These are phyloP conservation scores for Yarrowia sp. DNA, from an alignment of 805 yeast species.

Conservation along the genomic window DNA sequence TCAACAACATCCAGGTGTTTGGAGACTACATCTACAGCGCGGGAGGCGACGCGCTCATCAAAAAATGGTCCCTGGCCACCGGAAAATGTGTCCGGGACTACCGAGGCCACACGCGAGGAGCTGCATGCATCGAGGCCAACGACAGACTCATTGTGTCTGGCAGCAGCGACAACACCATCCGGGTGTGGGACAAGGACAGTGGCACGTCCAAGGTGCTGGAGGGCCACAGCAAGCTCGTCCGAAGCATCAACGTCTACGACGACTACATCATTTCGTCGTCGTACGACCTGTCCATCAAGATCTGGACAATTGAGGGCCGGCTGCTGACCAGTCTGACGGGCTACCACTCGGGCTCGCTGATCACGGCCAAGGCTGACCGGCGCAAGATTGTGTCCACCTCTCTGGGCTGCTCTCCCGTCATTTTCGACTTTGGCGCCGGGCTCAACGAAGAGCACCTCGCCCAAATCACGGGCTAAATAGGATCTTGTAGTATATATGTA, in stretches of 20 bases:
- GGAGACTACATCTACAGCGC: conserved; percentile 36
- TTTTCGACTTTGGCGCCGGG: conserved; percentile 37
- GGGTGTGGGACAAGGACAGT: conserved; percentile 81
- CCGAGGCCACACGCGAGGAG: conserved; percentile 78
- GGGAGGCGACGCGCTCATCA: conserved; percentile 72
- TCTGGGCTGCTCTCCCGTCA: conserved; percentile 36
- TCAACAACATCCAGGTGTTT: conserved; percentile 37
- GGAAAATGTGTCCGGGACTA: conserved; percentile 66
- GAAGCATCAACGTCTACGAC: conserved; percentile 40
- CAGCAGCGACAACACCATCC: conserved; percentile 78
- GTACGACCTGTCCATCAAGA: conserved; percentile 39
- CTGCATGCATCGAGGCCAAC: conserved; percentile 73
- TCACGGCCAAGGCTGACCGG: conserved; percentile 36
- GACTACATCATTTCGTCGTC: conserved; percentile 38
- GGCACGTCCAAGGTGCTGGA: conserved; percentile 66
- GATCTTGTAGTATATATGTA: neutral
- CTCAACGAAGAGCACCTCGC: conserved; percentile 31
- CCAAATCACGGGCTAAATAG: neutral
- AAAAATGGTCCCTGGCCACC: conserved; percentile 73
- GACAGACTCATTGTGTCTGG: conserved; percentile 73
- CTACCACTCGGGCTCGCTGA: conserved; percentile 39
- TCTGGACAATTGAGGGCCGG: conserved; percentile 38
- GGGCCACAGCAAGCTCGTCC: conserved; percentile 86
- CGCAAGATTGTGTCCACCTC: conserved; percentile 38
- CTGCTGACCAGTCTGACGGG: conserved; percentile 33